Percentiles rank a stretch among this genome's conserved stretches.
phyloP scores from a whole-genome alignment of 345 rosid genomes.

The Aurinia saxatilis region DNA sequence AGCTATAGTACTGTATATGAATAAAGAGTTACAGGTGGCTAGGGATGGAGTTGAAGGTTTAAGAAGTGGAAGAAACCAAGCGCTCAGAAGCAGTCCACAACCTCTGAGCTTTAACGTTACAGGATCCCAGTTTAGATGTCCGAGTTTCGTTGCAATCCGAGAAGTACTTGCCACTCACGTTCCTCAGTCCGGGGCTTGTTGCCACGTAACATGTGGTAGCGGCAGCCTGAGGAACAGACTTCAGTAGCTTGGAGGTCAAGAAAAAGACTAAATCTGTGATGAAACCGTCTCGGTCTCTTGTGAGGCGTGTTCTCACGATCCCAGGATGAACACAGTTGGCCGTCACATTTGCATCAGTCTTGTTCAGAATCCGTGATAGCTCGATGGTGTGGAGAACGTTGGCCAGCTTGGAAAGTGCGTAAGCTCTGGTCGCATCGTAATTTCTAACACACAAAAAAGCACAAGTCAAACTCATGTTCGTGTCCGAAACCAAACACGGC shows the following conservation, averaged over 20 bases:
- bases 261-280: conserved; percentile 70
- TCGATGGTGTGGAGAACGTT: conserved; percentile 81
- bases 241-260: conserved; percentile 73
- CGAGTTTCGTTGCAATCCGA: conserved; percentile 81
- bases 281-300: conserved; percentile 84
- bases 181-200: conserved; percentile 43
- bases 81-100: conserved; percentile 77
- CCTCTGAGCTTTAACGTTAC: conserved; percentile 49
- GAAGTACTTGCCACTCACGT: conserved; percentile 66
- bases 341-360: conserved; percentile 71
- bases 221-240: conserved; percentile 95
- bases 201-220: conserved; percentile 93
- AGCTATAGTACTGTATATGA: not conserved
- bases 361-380: conserved; percentile 64
- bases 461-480: not conserved
- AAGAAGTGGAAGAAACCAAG: conserved; percentile 47
- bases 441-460: conserved; percentile 32
- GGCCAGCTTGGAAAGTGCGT: conserved; percentile 94
- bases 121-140: conserved; percentile 57
- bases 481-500: not conserved
- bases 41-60: not conserved
- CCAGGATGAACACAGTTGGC: conserved; percentile 95
- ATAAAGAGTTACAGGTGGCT: not conserved
- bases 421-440: conserved; percentile 85
- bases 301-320: conserved; percentile 79